Evolutionary conservation across 176 grass and related monocot species (phyloP), one percentile per base, ranked within the genome.

Genomic region (Cenchrus fungigraminus): DNA sequence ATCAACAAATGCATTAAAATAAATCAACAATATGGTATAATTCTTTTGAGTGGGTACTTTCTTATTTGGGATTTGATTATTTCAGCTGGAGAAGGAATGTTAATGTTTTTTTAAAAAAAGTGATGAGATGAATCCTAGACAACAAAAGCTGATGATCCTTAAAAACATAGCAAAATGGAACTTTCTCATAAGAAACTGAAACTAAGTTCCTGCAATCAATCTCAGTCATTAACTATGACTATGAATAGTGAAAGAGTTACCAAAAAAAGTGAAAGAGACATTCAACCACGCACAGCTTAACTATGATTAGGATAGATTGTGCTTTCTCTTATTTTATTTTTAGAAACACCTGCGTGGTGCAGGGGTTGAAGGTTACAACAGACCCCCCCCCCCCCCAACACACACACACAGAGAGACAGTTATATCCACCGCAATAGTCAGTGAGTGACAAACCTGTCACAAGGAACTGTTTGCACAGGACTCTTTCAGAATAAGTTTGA

Each of bases 401-500:
- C 37, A 40, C 37, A 40, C 37, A 4, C 37, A 40, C 37, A 4
- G 37, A 40, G 0, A 40, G 3, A 40, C 37, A 40, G 3, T 4
- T 4, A 62, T 53, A 80, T 65, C 20, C 66, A 72, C 57, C 65
- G 51, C 55, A 86, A 67, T 46, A 66, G n/a, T 62, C 59, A 62
- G 3, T 25, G 5, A 53, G 31, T 75, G 17, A 65, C 31, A 11
- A 53, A 16, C 0, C 11, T 25, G 54, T 11, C 45, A 53, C 0
- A 43, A 40, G 6, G 13, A 32, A 63, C 28, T 82, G 42, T 82
- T 72, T 1, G 80, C 44, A 59, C 25, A 61, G 47, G 29, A 45
- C 12, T 12, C 43, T 81, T 32, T 12, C 12, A 75, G 65, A 54
- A 68, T 4, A 78, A 12, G 29, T 32, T 43, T 12, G 0, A 6